Percentiles rank a stretch among this genome's conserved stretches.
phyloP scores from a whole-genome alignment of 78 protist genomes.

The slime mould (Dictyostelium discoideum) region DNA sequence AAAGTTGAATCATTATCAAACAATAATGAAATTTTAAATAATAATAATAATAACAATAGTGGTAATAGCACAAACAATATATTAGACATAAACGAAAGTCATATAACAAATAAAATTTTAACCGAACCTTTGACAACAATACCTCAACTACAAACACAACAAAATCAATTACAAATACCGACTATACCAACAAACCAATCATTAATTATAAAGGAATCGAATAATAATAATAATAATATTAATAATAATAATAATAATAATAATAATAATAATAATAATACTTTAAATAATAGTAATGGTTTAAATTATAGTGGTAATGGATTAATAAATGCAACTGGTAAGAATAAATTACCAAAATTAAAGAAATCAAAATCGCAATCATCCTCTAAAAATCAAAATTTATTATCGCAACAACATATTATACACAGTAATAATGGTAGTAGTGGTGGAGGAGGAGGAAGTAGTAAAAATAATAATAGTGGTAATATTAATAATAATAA shows the following conservation, averaged over 20 bases:
- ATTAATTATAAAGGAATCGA: background rate
- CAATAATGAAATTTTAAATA: background rate
- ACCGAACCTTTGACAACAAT: background rate
- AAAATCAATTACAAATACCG: background rate
- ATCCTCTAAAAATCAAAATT: constrained; percentile 12
- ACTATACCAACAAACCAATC: background rate
- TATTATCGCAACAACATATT: background rate
- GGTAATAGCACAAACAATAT: background rate
- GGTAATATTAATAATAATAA: background rate
- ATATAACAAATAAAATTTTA: background rate
- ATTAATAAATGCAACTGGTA: background rate
- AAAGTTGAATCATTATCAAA: background rate
- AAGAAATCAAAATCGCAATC: background rate
- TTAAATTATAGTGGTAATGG: background rate
- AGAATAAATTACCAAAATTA: background rate
- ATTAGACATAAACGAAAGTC: background rate
- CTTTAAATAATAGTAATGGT: background rate
- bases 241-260: no score
- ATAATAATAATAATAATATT: background rate
- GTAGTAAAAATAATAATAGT: no score
- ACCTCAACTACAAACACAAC: background rate
- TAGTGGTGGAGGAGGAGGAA: background rate
- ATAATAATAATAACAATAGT: background rate
- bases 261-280: background rate
- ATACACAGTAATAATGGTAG: background rate